Evolutionary conservation across 2,329 filamentous ascomycete genomes (phyloP), one percentile per base, ranked within the genome.

Genomic region (Ophiostoma tasmaniense): DNA sequence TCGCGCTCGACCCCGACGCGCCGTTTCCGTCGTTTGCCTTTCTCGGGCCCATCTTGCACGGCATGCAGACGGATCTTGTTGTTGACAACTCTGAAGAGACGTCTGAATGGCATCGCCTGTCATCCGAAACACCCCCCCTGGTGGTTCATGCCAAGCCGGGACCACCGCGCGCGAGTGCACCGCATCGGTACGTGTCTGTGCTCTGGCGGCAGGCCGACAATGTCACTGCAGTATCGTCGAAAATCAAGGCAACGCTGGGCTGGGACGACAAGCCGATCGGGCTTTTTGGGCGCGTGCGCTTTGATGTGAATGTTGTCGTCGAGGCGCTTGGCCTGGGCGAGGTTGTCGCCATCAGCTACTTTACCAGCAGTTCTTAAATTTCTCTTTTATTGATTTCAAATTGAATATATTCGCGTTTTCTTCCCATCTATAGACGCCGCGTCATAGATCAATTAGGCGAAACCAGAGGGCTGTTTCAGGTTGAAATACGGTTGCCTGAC

Each of bases 1-100:
- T 83, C 30, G 75, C 74, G 64, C 72, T 84, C 35, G 82, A 84
- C 71, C 76, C 82, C 20, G 83, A 84, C 75, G 79, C 82, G 0
- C 83, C 82, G 0, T 80, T 80, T 71, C 77, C 77, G 0, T 79
- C 78, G 14, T 77, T 80, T 66, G 72, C 73, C 33, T 70, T 80
- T 35, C 74, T 83, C 0, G 78, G 80, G 5, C 82, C 83, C 1
- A 76, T 83, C 39, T 73, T 83, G 67, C 83, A 84, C 75, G 83
- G 81, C 77, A 74, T 82, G 65, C 81, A 83, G 70, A 78, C 79
- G 0, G 78, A 78, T 50, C 72, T 82, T 35, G 66, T n/a, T 3
- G 25, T 20, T 14, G 25, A 30, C 3, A 11, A 22, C 1, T 5
- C n/a, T 20, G n/a, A 28, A 6, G 22, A 55, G n/a, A 13, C 25